Evolutionary conservation across 352 stramenopile genomes (phyloP), one percentile per base, ranked within the genome.

Genomic region (Lagenidium sp.): DNA sequence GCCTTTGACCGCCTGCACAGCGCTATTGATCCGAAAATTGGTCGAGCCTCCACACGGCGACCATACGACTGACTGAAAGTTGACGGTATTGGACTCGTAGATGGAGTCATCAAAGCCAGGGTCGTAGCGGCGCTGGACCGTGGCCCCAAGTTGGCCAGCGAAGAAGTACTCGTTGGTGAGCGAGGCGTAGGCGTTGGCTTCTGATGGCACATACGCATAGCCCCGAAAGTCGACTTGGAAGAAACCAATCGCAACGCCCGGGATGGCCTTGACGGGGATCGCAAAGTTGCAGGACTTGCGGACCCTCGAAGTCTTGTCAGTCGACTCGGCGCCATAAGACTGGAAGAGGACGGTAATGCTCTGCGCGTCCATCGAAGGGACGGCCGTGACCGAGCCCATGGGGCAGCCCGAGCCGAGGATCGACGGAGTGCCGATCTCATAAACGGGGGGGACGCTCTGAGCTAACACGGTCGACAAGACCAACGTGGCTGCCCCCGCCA

Each of bases 101-200:
- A 70, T 64, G 5, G 57, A 44, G 18, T 50, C 28, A 24, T 60
- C 38, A 7, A 22, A 19, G 7, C 60, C 60, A 4, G 19, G 34
- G 8, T 41, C 28, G 30, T 47, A 67, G 15, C 3, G 26, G 28
- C 41, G 50, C 5, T 36, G 50, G 12, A 53, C 18, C 3, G 26
- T 46, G 13, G 53, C 41, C 0, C 57, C 49, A 7, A 20, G 25
- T 31, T 66, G 56, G 1, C 60, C 60, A 0, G 57, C 45, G n/a
- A 70, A 70, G 18, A 67, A 70, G 37, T 59, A 62, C 41, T 70
- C 60, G 42, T 44, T 67, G 29, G 43, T 43, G 26, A 70, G 36
- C 15, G 22, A 24, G 2, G 53, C 60, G 2, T 36, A 50, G 1
- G 60, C 44, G 13, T 29, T 21, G 2, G 22, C 3, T 5, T 34